Evolutionary conservation across 2,329 filamentous ascomycete species (phyloP), one percentile per base, ranked within the genome.

Genomic region (Penicillium sp.): DNA sequence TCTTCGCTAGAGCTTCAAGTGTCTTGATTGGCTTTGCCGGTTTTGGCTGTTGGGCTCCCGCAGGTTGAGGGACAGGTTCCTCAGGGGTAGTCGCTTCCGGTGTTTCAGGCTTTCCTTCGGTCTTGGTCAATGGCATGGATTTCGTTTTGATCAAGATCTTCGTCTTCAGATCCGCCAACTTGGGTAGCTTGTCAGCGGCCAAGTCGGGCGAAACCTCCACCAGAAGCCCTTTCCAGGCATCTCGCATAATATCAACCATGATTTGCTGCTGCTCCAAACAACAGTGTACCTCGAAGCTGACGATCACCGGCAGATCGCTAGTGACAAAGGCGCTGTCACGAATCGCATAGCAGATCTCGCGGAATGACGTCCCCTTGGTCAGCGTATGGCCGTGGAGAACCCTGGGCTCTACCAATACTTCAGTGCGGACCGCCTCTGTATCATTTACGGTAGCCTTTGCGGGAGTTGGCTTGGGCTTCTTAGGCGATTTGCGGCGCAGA

Each of bases 201-300:
- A 82, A 42, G 80, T 91, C 88, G 75, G 68, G 81, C 80, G 69
- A 82, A 79, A 83, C 40, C 80, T 92, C 88, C 12, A 97, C 82
- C 6, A 98, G 82, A 70, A 90, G 80, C 0, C 86, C 88, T 44
- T 85, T 86, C 93, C 93, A 99, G 66, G 91, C 90, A 68, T 97
- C 88, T 67, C 88, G 88, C 90, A 99, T 97, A 65, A 98, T 96
- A 59, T 91, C 86, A 12, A 97, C 93, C 91, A 98, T 97, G 55
- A 91, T 85, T 66, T 92, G 88, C 76, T 99, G 95, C 76, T 98
- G 94, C 57, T 91, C 87, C 1, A 85, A 81, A 63, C 89, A 87
- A 15, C 92, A 90, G 76, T 98, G 94, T 0, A 98, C 91, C 77
- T 99, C 95, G 6, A 98, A 84, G 75, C 93, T 97, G 67, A 98